These are phyloP conservation scores for Cryptosporidium bovis DNA, from an alignment of 169 alveolate species.

Conservation along the genomic window DNA sequence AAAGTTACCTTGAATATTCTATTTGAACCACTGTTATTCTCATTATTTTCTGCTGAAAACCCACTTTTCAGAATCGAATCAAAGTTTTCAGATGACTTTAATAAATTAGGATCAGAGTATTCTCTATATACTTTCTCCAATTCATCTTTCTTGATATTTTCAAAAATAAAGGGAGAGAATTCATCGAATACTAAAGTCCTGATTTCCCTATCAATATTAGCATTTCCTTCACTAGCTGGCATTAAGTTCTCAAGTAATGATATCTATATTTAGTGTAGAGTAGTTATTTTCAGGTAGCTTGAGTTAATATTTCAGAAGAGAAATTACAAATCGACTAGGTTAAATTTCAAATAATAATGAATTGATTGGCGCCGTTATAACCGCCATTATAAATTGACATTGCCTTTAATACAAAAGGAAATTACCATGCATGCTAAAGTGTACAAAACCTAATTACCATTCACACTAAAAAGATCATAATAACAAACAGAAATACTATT, in stretches of 20 bases:
- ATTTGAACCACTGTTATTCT: neutral
- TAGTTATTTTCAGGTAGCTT: neutral
- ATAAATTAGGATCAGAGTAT: conserved; percentile 52
- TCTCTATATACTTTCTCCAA: conserved; percentile 40
- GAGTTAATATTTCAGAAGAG: too few species aligned
- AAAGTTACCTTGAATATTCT: conserved; percentile 45
- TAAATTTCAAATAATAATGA: too few species aligned
- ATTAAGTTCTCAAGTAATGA: conserved; percentile 2
- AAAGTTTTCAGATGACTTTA: conserved; percentile 9
- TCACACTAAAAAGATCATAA: too few species aligned
- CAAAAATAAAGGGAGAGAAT: conserved; percentile 34
- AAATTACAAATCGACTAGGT: too few species aligned
- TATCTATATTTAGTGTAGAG: neutral
- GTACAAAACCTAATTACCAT: too few species aligned
- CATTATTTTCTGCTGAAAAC: neutral
- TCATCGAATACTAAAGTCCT: conserved; percentile 34
- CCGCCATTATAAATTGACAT: too few species aligned
- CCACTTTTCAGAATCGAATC: neutral
- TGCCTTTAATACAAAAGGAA: too few species aligned
- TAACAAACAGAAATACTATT: too few species aligned
- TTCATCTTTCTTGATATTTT: conserved; percentile 4
- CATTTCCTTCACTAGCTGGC: conserved; percentile 24
- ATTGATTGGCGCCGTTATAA: too few species aligned
- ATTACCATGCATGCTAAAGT: too few species aligned
- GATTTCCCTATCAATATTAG: conserved; percentile 56